Percentiles rank a stretch among this genome's conserved stretches.
Conservation (phyloP, 2,329 filamentous ascomycete species). For the Botrytis hyacinthi region DNA sequence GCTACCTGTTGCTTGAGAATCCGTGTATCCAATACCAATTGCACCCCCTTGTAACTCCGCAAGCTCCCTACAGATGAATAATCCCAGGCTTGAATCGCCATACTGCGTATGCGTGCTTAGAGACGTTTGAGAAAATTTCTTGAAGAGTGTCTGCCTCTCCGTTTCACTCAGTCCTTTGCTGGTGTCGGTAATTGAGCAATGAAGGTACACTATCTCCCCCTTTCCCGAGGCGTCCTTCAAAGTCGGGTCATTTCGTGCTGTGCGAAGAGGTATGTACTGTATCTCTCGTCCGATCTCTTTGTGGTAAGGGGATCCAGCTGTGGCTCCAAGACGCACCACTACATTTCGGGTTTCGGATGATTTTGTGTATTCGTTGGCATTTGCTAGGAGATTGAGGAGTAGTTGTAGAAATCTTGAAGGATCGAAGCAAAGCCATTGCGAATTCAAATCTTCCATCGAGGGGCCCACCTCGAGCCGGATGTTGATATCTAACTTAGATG, state of each 20-base stretch:
- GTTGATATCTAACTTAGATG: background rate
- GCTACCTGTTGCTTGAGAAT: background rate
- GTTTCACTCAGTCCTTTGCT: background rate
- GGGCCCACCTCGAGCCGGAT: background rate
- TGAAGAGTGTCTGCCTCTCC: background rate
- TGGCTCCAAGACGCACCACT: background rate
- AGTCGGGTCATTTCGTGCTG: background rate
- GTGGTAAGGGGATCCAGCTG: background rate
- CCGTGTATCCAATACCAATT: background rate
- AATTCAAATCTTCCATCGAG: background rate
- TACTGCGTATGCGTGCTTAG: background rate
- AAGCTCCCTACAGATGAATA: slow-evolving; percentile 2
- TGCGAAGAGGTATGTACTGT: slow-evolving; percentile 6
- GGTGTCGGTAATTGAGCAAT: slow-evolving; percentile 3
- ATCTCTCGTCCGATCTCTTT: slow-evolving; percentile 1
- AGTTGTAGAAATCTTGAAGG: slow-evolving; percentile 13
- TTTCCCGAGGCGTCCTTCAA: background rate
- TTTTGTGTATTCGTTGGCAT: background rate
- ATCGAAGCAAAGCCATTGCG: background rate
- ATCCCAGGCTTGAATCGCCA: background rate
- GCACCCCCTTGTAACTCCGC: slow-evolving; percentile 8
- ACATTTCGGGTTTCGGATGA: background rate
- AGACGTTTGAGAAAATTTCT: background rate
- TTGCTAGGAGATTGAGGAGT: background rate
- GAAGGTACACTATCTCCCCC: slow-evolving; percentile 2